Percentiles rank a stretch among this genome's conserved stretches.
Evolutionary conservation across 108 stramenopile species (phyloP).

Genomic region (Cyclostephanos tholiformis): DNA sequence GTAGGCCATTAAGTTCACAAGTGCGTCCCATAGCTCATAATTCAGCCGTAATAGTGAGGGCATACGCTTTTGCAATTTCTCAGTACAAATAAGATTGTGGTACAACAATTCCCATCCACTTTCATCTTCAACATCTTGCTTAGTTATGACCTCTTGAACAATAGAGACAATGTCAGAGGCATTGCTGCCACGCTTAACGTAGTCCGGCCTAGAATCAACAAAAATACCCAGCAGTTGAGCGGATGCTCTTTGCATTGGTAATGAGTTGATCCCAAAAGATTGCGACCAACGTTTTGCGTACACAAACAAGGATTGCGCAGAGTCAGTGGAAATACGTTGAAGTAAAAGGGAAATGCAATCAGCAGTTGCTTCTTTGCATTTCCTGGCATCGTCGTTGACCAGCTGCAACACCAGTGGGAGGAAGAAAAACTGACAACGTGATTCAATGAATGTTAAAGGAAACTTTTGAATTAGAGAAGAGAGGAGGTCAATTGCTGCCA

Average conservation of each 20-base stretch:
- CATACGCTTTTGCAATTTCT: slow-evolving; percentile 56
- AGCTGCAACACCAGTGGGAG: slow-evolving; percentile 86
- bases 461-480: slow-evolving; percentile 65
- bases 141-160: slow-evolving; percentile 34
- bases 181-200: slow-evolving; percentile 53
- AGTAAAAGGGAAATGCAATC: slow-evolving; percentile 62
- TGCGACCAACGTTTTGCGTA: slow-evolving; percentile 74
- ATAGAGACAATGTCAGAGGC: slow-evolving; percentile 27
- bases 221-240: slow-evolving; percentile 79
- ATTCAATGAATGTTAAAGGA: slow-evolving; percentile 67
- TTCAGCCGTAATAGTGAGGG: slow-evolving; percentile 19
- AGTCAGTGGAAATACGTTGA: slow-evolving; percentile 60
- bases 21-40: slow-evolving; percentile 54
- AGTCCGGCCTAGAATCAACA: slow-evolving; percentile 65
- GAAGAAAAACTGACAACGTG: slow-evolving; percentile 75
- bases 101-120: slow-evolving; percentile 75
- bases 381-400: slow-evolving; percentile 85
- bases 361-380: slow-evolving; percentile 70
- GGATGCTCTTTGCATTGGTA: slow-evolving; percentile 61
- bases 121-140: slow-evolving; percentile 25
- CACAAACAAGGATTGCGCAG: slow-evolving; percentile 62
- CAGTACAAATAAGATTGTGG: slow-evolving; percentile 69
- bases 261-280: slow-evolving; percentile 36
- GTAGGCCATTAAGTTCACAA: slow-evolving; percentile 60
- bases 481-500: slow-evolving; percentile 74